Evolutionary conservation across 805 yeast genomes (phyloP).

Genomic region (Nakazawaea ernobii): DNA sequence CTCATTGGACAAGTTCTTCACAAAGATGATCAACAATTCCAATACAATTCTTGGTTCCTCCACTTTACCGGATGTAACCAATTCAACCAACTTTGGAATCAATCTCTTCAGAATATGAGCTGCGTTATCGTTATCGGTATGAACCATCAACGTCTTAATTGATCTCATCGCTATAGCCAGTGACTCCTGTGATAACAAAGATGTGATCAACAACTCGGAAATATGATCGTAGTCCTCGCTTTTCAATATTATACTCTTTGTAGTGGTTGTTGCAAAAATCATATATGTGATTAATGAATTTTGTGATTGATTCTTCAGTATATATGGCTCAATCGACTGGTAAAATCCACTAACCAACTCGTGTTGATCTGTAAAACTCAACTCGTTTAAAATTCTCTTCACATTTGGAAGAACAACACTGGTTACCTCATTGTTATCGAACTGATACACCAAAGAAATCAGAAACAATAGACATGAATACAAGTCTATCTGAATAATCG

Average conservation of each 20-base stretch:
- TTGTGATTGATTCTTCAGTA: slow-evolving; percentile 19
- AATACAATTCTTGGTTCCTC: slow-evolving; percentile 34
- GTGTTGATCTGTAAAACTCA: slow-evolving; percentile 22
- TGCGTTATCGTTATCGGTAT: slow-evolving; percentile 26
- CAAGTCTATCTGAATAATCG: slow-evolving; percentile 62
- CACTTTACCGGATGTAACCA: slow-evolving; percentile 16
- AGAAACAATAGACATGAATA: slow-evolving; percentile 64
- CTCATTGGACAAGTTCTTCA: slow-evolving; percentile 29
- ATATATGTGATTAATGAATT: slow-evolving; percentile 38
- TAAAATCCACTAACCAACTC: slow-evolving; percentile 30
- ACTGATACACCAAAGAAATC: slow-evolving; percentile 50
- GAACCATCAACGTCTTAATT: slow-evolving; percentile 47
- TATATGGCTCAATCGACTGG: slow-evolving; percentile 25
- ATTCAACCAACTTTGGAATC: slow-evolving; percentile 38
- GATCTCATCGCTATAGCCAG: slow-evolving; percentile 51
- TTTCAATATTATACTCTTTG: slow-evolving; percentile 25
- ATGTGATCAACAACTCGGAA: slow-evolving; percentile 26
- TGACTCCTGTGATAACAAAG: slow-evolving; percentile 28
- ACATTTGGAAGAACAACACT: slow-evolving; percentile 49
- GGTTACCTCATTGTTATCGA: slow-evolving; percentile 32
- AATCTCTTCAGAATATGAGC: slow-evolving; percentile 35
- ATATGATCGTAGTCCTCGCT: slow-evolving; percentile 31
- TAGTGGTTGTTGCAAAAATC: slow-evolving; percentile 37
- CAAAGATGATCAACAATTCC: slow-evolving; percentile 44
- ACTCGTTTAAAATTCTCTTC: slow-evolving; percentile 35